These are phyloP conservation scores for Daldinia caldariorum DNA, from an alignment of 495 filamentous ascomycete species.

Conservation along the genomic window DNA sequence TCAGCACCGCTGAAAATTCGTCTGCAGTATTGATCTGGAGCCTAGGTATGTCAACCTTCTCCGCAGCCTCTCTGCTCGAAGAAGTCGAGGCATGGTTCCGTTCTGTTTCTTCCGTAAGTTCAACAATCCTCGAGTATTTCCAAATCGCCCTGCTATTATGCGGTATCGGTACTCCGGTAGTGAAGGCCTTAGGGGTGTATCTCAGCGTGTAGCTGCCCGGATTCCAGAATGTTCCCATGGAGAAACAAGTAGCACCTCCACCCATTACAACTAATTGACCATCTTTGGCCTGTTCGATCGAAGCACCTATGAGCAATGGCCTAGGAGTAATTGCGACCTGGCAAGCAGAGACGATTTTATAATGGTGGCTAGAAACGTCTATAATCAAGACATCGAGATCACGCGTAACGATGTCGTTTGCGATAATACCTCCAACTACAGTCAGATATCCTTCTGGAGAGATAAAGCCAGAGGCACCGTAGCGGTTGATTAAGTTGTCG, in stretches of 20 bases:
- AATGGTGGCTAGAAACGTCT: slow-evolving; percentile 11
- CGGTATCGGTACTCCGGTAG: background rate
- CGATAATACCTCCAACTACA: slow-evolving; percentile 63
- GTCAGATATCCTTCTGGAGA: slow-evolving; percentile 39
- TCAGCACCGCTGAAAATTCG: slow-evolving; percentile 69
- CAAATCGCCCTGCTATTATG: slow-evolving; percentile 3
- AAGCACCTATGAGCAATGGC: slow-evolving; percentile 75
- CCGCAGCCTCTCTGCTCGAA: slow-evolving; percentile 22
- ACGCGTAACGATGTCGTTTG: slow-evolving; percentile 48
- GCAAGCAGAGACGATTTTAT: slow-evolving; percentile 28
- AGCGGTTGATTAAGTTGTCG: slow-evolving; percentile 44
- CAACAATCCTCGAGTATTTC: slow-evolving; percentile 30
- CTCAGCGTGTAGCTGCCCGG: slow-evolving; percentile 58
- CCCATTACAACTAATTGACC: slow-evolving; percentile 70
- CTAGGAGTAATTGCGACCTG: slow-evolving; percentile 41
- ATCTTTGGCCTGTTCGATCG: slow-evolving; percentile 48
- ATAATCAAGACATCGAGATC: slow-evolving; percentile 48
- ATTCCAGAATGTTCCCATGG: slow-evolving; percentile 84
- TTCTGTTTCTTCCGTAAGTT: slow-evolving; percentile 34
- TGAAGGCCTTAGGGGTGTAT: background rate
- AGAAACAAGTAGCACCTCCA: slow-evolving; percentile 89
- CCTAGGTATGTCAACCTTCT: slow-evolving; percentile 55
- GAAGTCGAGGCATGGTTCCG: slow-evolving; percentile 1
- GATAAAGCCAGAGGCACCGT: slow-evolving; percentile 49
- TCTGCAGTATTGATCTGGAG: slow-evolving; percentile 58